phyloP scores from a whole-genome alignment of 108 stramenopile genomes.

The Fragilaria crotonensis region DNA sequence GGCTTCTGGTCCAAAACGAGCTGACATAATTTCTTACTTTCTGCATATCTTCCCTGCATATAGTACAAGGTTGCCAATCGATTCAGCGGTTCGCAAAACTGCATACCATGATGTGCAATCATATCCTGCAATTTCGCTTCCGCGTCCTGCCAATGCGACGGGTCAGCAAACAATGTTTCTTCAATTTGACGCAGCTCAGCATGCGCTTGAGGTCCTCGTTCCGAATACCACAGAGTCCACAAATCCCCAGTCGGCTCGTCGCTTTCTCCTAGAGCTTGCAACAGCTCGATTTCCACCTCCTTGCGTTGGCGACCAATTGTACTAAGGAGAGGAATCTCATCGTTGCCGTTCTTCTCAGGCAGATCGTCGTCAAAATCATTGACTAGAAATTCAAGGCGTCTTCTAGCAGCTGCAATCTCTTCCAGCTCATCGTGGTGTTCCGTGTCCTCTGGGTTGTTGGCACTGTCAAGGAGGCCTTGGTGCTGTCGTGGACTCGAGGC shows the following conservation, averaged over 20 bases:
- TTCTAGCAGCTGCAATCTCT: too few species aligned
- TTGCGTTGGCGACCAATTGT: slow-evolving; percentile 33
- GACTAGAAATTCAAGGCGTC: too few species aligned
- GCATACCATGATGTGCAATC: slow-evolving; percentile 50
- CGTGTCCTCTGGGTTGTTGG: too few species aligned
- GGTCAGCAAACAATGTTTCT: slow-evolving; percentile 21
- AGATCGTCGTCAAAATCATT: too few species aligned
- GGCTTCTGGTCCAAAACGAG: slow-evolving; percentile 59
- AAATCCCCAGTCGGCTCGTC: slow-evolving; percentile 28
- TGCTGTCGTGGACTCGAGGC: too few species aligned
- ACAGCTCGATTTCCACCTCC: slow-evolving; percentile 27
- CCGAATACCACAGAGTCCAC: slow-evolving; percentile 46
- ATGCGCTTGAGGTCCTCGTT: slow-evolving; percentile 34
- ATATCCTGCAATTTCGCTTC: slow-evolving; percentile 33
- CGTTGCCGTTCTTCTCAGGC: too few species aligned
- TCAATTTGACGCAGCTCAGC: slow-evolving; percentile 13
- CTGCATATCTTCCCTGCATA: slow-evolving; percentile 44
- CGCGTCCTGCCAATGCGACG: slow-evolving; percentile 38
- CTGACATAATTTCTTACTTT: slow-evolving; percentile 47
- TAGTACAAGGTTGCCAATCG: slow-evolving; percentile 65
- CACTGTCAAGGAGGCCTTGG: too few species aligned
- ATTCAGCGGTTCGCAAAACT: slow-evolving; percentile 70
- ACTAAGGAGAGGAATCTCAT: slow-evolving; percentile 50
- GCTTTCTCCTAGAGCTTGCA: slow-evolving; percentile 14
- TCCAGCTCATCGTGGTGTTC: too few species aligned